These are phyloP conservation scores for Casuarina equisetifolia DNA, from an alignment of 306 rosid genomes.

Conservation along the genomic window DNA sequence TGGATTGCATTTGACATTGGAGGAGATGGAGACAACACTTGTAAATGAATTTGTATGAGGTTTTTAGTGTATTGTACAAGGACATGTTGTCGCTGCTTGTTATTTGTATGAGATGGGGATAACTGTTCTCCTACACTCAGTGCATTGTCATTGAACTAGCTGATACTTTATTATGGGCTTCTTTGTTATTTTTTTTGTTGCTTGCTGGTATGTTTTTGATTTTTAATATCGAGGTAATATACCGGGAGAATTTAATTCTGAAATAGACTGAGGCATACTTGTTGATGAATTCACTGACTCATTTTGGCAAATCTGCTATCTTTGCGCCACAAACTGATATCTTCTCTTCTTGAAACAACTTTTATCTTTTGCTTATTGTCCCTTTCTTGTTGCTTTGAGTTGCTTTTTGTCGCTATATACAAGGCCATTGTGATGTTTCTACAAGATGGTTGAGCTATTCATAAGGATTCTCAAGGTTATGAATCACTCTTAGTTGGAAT, in stretches of 20 bases:
- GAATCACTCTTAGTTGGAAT: too few species aligned
- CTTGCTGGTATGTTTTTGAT: not conserved
- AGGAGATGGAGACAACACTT: constrained; percentile 38
- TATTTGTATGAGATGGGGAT: not conserved
- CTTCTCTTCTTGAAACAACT: not conserved
- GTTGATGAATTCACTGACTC: not conserved
- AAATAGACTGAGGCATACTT: not conserved
- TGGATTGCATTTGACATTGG: constrained; percentile 17
- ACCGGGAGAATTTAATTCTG: not conserved
- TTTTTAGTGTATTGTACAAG: not conserved
- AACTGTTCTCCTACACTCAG: not conserved
- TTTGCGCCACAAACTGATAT: not conserved
- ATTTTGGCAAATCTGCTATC: not conserved
- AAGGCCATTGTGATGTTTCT: not conserved
- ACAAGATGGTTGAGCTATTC: too few species aligned
- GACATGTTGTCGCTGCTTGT: too few species aligned
- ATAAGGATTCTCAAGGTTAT: too few species aligned
- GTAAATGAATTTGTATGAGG: constrained; percentile 15
- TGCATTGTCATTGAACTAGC: not conserved
- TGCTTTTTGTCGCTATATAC: too few species aligned
- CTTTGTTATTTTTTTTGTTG: not conserved
- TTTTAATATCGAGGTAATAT: not conserved
- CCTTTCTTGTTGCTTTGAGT: too few species aligned
- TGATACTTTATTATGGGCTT: not conserved
- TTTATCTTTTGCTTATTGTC: not conserved